Evolutionary conservation across 2,329 filamentous ascomycete species (phyloP).

Genomic region (Exophiala lecanii-corni): DNA sequence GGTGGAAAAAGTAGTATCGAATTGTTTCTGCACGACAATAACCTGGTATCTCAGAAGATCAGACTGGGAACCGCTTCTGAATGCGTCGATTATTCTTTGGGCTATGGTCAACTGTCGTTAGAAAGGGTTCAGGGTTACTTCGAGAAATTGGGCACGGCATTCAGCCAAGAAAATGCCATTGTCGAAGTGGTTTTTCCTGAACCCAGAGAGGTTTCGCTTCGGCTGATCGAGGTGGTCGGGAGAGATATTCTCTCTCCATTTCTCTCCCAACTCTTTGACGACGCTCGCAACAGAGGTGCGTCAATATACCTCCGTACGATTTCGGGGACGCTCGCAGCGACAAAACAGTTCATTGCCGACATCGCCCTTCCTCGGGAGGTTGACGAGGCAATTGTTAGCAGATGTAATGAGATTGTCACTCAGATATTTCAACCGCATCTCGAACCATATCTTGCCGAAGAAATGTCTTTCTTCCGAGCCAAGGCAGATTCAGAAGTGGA

Average conservation of each 20-base stretch:
- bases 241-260: slow-evolving; percentile 83
- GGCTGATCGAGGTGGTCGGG: slow-evolving; percentile 74
- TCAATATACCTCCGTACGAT: slow-evolving; percentile 79
- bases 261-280: slow-evolving; percentile 77
- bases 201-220: slow-evolving; percentile 65
- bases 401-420: slow-evolving; percentile 63
- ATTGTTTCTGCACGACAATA: slow-evolving; percentile 83
- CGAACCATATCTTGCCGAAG: slow-evolving; percentile 88
- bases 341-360: slow-evolving; percentile 68
- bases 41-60: slow-evolving; percentile 70
- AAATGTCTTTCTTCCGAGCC: slow-evolving; percentile 77
- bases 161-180: slow-evolving; percentile 76
- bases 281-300: slow-evolving; percentile 71
- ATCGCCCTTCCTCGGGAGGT: slow-evolving; percentile 60
- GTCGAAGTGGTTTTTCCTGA: slow-evolving; percentile 80
- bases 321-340: slow-evolving; percentile 83
- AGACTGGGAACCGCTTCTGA: slow-evolving; percentile 71
- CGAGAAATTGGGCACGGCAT: slow-evolving; percentile 63
- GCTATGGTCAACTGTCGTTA: slow-evolving; percentile 61
- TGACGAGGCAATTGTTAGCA: slow-evolving; percentile 56
- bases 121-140: slow-evolving; percentile 81
- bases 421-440: slow-evolving; percentile 85
- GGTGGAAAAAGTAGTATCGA: slow-evolving; percentile 75
- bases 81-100: slow-evolving; percentile 66
- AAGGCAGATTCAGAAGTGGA: slow-evolving; percentile 72